Evolutionary conservation across 2,329 filamentous ascomycete species (phyloP).

Genomic region (Tetracladium maxilliforme): DNA sequence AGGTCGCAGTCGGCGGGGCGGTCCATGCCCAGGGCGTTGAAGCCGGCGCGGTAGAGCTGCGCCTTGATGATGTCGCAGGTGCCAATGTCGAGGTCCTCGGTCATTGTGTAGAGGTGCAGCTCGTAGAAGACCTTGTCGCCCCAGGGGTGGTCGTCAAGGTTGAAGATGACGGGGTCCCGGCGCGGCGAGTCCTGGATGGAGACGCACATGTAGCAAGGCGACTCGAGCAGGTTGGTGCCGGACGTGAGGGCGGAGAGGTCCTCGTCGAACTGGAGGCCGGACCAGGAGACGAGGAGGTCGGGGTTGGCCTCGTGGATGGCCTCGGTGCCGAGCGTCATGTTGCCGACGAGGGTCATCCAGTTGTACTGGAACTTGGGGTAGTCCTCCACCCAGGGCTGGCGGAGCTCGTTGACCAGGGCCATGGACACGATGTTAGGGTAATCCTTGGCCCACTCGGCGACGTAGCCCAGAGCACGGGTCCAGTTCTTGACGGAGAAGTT

Average conservation of each 20-base stretch:
- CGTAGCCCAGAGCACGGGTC: conserved; percentile 42
- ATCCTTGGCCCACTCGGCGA: too few relatives aligned
- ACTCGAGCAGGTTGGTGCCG: too few relatives aligned
- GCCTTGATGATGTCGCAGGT: conserved; percentile 18
- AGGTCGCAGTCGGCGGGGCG: conserved; percentile 16
- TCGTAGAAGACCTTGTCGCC: conserved; percentile 29
- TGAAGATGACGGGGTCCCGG: conserved; percentile 19
- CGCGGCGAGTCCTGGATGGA: conserved; percentile 25
- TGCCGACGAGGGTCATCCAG: conserved; percentile 27
- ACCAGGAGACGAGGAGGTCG: conserved; percentile 28
- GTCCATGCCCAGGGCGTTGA: conserved; percentile 20
- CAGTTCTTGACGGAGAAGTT: conserved; percentile 44
- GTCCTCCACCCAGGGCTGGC: conserved; percentile 9
- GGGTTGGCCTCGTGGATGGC: conserved; percentile 25
- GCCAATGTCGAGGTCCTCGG: conserved; percentile 22
- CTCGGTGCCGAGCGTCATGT: conserved; percentile 23
- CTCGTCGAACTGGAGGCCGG: conserved; percentile 28
- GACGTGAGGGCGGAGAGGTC: conserved; percentile 13
- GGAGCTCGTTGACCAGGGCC: conserved; percentile 23
- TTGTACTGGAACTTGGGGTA: conserved; percentile 20
- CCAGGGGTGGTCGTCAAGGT: conserved; percentile 19
- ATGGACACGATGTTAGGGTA: conserved; percentile 16
- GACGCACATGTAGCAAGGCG: conserved; percentile 14
- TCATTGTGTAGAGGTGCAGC: conserved; percentile 29
- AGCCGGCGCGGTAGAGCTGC: conserved; percentile 21